phyloP scores from a whole-genome alignment of 345 rosid species.

The Gossypium herbaceum region DNA sequence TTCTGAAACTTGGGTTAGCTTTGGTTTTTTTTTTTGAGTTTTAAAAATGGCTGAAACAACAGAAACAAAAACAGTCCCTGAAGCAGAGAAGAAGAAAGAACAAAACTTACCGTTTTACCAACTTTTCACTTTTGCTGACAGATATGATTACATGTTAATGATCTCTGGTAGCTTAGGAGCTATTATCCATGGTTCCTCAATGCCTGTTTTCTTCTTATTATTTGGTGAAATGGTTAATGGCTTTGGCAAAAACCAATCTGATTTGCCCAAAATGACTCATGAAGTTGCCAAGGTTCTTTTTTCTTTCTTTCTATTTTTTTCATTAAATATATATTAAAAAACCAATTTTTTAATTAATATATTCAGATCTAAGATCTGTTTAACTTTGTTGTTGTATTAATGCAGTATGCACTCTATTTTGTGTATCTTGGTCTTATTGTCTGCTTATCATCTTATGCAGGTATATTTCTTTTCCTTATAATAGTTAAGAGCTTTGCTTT shows the following conservation, averaged over 20 bases:
- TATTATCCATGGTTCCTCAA: slow-evolving; percentile 87
- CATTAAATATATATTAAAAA: background rate
- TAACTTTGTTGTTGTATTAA: slow-evolving; percentile 11
- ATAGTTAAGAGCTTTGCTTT: too few relatives aligned
- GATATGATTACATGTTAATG: slow-evolving; percentile 76
- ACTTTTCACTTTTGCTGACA: slow-evolving; percentile 95
- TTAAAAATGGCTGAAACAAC: slow-evolving; percentile 57
- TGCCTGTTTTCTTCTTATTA: slow-evolving; percentile 93
- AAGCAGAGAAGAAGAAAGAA: slow-evolving; percentile 95
- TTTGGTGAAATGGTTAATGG: slow-evolving; percentile 99
- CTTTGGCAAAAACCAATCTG: slow-evolving; percentile 91
- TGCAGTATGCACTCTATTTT: slow-evolving; percentile 95
- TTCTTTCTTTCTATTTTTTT: background rate
- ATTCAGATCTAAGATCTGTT: slow-evolving; percentile 49
- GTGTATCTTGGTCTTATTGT: slow-evolving; percentile 94
- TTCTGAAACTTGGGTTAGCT: slow-evolving; percentile 10
- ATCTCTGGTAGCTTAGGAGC: slow-evolving; percentile 79
- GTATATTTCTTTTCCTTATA: slow-evolving; percentile 29
- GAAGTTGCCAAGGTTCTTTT: slow-evolving; percentile 75
- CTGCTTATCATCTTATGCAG: slow-evolving; percentile 96
- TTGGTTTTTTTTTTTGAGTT: background rate
- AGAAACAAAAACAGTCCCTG: slow-evolving; percentile 59
- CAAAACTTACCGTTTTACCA: slow-evolving; percentile 85
- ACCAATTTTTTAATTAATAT: background rate
- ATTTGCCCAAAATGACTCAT: slow-evolving; percentile 80